Percentiles rank a stretch among this genome's conserved stretches.
phyloP scores from a whole-genome alignment of 352 stramenopile species.

The Plasmopara halstedii region DNA sequence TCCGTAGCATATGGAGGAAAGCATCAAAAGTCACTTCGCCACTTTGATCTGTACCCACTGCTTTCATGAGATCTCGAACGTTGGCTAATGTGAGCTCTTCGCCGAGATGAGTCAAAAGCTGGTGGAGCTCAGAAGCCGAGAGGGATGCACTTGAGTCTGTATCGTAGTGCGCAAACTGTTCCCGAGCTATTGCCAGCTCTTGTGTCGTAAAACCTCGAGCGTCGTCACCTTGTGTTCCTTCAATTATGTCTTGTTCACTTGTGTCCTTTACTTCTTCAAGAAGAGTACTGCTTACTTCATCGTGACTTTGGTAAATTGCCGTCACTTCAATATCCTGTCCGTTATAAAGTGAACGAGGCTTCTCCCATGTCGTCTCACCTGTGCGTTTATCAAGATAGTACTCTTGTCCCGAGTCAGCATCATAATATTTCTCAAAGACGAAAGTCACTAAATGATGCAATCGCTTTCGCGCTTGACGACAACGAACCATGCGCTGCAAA shows the following conservation, averaged over 20 bases:
- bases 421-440: slow-evolving; percentile 69
- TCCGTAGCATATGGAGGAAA: slow-evolving; percentile 49
- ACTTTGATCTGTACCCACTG: slow-evolving; percentile 50
- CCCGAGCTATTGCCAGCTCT: slow-evolving; percentile 32
- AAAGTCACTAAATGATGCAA: slow-evolving; percentile 38
- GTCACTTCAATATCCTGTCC: slow-evolving; percentile 44
- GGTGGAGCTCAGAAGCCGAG: slow-evolving; percentile 44
- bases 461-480: slow-evolving; percentile 33
- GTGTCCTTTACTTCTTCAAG: too few species aligned
- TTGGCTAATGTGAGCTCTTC: slow-evolving; percentile 54
- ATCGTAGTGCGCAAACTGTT: slow-evolving; percentile 60
- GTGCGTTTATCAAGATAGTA: slow-evolving; percentile 74
- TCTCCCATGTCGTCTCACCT: slow-evolving; percentile 68
- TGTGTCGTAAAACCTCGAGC: slow-evolving; percentile 32
- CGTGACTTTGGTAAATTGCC: slow-evolving; percentile 21
- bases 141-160: slow-evolving; percentile 56
- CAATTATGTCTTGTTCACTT: slow-evolving; percentile 12
- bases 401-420: slow-evolving; percentile 47
- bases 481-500: slow-evolving; percentile 62
- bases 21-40: slow-evolving; percentile 64
- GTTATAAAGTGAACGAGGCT: slow-evolving; percentile 40
- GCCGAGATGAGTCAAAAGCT: slow-evolving; percentile 47
- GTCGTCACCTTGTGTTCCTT: slow-evolving; percentile 10
- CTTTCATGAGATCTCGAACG: slow-evolving; percentile 45
- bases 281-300: slow-evolving; percentile 2